phyloP scores from a whole-genome alignment of 164 flowering plant species.

The Cinnamomum micranthum region DNA sequence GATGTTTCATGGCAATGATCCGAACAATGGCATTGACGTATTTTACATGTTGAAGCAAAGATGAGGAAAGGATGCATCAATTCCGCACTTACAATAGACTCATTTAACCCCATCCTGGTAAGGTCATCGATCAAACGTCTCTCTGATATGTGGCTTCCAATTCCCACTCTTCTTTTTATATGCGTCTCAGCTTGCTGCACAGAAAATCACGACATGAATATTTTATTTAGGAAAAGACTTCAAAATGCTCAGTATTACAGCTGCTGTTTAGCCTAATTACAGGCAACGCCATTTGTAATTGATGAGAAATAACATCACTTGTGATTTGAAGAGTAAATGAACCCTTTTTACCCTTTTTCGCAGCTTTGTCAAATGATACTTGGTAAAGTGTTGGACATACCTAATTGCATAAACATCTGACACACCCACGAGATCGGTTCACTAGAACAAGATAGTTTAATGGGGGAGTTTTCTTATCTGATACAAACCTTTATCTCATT shows the following conservation, averaged over 20 bases:
- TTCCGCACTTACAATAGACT: slow-evolving; percentile 66
- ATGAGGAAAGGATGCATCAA: background rate
- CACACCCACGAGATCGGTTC: background rate
- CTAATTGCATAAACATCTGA: too few species aligned
- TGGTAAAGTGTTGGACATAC: background rate
- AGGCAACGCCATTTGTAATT: background rate
- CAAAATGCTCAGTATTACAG: background rate
- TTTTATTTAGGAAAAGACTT: too few species aligned
- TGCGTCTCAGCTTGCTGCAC: slow-evolving; percentile 94
- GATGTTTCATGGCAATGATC: background rate
- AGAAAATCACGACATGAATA: background rate
- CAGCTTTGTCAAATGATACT: background rate
- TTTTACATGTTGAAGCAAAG: background rate
- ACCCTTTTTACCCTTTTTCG: background rate
- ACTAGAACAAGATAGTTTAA: background rate
- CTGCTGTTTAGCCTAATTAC: background rate
- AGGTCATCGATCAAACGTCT: slow-evolving; percentile 88
- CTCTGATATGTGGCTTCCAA: slow-evolving; percentile 90
- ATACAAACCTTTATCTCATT: slow-evolving; percentile 79
- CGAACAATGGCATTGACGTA: background rate
- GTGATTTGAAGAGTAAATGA: background rate
- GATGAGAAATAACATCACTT: background rate
- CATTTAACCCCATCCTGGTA: slow-evolving; percentile 86
- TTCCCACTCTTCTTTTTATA: slow-evolving; percentile 93
- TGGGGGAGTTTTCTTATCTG: background rate